These are phyloP conservation scores for Wickerhamiella sergipiensis DNA, from an alignment of 805 yeast genomes.

Conservation along the genomic window DNA sequence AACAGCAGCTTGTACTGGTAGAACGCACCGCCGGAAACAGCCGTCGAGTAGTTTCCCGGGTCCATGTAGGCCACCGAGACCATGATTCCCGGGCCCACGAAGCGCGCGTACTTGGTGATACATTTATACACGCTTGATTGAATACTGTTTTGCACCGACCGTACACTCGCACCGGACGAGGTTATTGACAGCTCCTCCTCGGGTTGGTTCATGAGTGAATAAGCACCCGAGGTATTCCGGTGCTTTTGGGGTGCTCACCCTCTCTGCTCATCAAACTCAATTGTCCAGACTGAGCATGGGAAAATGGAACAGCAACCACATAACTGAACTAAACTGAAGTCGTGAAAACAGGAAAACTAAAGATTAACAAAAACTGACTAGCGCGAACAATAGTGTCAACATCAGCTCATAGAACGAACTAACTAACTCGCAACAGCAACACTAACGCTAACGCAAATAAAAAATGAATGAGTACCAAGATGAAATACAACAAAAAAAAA, in stretches of 20 bases:
- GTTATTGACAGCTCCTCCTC: not conserved
- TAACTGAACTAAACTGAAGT: too few relatives aligned
- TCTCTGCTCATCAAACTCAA: not conserved
- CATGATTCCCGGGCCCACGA: conserved; percentile 80
- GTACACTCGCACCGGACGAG: not conserved
- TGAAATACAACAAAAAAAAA: too few relatives aligned
- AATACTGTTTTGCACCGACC: not conserved
- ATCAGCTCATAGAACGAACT: too few relatives aligned
- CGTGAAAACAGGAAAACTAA: too few relatives aligned
- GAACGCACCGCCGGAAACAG: conserved; percentile 77
- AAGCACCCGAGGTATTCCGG: not conserved
- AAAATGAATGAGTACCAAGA: too few relatives aligned
- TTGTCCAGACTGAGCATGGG: too few relatives aligned
- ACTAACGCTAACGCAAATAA: too few relatives aligned
- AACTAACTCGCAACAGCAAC: too few relatives aligned
- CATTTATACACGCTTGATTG: conserved; percentile 2
- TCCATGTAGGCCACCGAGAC: conserved; percentile 87
- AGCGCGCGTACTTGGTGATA: conserved; percentile 41
- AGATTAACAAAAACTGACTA: too few relatives aligned
- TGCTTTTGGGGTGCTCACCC: too few relatives aligned
- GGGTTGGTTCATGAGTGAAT: not conserved
- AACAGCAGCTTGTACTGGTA: conserved; percentile 62
- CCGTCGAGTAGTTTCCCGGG: conserved; percentile 87
- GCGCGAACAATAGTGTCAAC: too few relatives aligned
- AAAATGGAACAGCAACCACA: too few relatives aligned